A percentile compares a stretch with the other conserved stretches of the same genome.
These are phyloP conservation scores for Bolboschoenoplectus hybrid DNA, from an alignment of 202 grass and related monocot species.

Conservation along the genomic window DNA sequence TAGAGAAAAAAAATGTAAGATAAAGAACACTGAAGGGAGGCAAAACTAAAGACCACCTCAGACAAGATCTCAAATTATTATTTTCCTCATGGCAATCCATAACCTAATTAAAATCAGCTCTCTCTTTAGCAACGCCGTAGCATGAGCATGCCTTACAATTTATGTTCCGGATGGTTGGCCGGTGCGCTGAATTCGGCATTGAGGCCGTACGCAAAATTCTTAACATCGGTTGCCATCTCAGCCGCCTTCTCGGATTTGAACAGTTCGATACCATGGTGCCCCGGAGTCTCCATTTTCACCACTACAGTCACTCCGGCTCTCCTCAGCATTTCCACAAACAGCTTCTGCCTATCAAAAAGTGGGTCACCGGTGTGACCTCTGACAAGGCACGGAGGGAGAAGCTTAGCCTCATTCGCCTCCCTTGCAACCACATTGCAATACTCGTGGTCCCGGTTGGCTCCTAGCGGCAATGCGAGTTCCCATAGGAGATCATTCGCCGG, in stretches of 20 bases:
- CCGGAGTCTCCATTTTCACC: constrained; percentile 49
- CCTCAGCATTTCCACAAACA: constrained; percentile 49
- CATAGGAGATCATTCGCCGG: constrained; percentile 69
- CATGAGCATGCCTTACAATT: constrained; percentile 22
- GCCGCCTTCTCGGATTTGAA: constrained; percentile 55
- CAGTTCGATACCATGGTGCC: constrained; percentile 61
- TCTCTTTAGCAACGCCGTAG: background rate
- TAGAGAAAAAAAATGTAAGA: background rate
- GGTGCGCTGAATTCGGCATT: background rate
- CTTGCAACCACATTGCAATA: constrained; percentile 60
- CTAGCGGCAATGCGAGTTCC: constrained; percentile 62
- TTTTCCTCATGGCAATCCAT: background rate
- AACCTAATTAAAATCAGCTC: background rate
- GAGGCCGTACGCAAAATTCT: constrained; percentile 52
- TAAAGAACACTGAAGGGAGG: background rate
- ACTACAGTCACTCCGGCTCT: constrained; percentile 48
- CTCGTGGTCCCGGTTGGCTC: constrained; percentile 64
- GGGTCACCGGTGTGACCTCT: constrained; percentile 59
- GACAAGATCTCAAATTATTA: background rate
- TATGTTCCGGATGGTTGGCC: background rate
- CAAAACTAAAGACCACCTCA: background rate
- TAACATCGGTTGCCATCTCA: constrained; percentile 58
- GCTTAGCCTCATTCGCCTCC: constrained; percentile 42
- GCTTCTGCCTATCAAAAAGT: constrained; percentile 56
- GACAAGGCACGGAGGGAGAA: constrained; percentile 68